Evolutionary conservation across 2,329 filamentous ascomycete genomes (phyloP).

Genomic region (Beauveria sp.): DNA sequence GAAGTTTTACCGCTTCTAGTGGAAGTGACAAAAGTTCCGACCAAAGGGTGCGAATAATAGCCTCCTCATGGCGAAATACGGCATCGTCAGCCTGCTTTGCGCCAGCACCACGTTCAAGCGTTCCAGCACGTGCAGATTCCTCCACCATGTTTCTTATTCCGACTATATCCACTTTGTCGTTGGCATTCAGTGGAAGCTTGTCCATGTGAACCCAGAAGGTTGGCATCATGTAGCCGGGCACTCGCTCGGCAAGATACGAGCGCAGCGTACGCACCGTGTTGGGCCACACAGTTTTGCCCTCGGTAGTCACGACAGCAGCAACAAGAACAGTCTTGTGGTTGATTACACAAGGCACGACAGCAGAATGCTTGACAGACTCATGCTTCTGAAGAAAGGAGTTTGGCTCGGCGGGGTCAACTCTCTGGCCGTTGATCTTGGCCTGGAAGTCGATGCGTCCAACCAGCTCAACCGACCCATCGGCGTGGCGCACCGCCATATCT

Average conservation of each 20-base stretch:
- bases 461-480: slow-evolving; percentile 14
- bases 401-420: slow-evolving; percentile 12
- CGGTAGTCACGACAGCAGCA: not conserved
- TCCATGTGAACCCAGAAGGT: not conserved
- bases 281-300: not conserved
- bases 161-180: not conserved
- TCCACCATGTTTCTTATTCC: not conserved
- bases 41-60: not conserved
- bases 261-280: not conserved
- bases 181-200: not conserved
- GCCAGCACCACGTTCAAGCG: not conserved
- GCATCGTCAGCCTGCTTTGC: not conserved
- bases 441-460: slow-evolving; percentile 18
- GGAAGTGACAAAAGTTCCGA: not conserved
- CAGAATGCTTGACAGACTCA: not conserved
- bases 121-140: not conserved
- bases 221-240: not conserved
- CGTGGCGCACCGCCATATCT: slow-evolving; percentile 15
- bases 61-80: not conserved
- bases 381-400: not conserved
- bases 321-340: not conserved
- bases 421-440: slow-evolving; percentile 19
- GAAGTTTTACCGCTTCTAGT: not conserved
- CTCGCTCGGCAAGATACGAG: not conserved
- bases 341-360: not conserved